Evolutionary conservation across 352 stramenopile species (phyloP).

Genomic region (Phytophthora fragariae): DNA sequence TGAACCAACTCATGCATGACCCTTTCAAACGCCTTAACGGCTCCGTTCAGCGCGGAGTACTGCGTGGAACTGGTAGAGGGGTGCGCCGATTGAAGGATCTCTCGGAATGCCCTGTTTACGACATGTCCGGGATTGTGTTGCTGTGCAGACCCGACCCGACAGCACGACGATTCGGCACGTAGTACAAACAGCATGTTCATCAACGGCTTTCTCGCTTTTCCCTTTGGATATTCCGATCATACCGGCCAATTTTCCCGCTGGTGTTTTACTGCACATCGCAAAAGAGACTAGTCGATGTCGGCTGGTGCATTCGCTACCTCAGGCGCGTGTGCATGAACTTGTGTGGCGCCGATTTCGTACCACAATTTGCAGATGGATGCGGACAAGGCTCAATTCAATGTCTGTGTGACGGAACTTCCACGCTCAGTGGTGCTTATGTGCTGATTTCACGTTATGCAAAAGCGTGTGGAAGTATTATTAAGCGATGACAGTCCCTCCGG

Average conservation of each 20-base stretch:
- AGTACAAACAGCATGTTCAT: slow-evolving; percentile 12
- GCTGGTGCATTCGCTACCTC: neutral
- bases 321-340: neutral
- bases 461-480: slow-evolving; percentile 9
- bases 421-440: slow-evolving; percentile 7
- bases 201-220: slow-evolving; percentile 5
- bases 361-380: slow-evolving; percentile 3
- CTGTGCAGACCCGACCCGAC: neutral
- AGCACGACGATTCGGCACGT: slow-evolving; percentile 8
- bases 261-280: slow-evolving; percentile 1
- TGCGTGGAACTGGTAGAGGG: no score
- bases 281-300: slow-evolving; percentile 5
- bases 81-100: no score
- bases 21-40: no score
- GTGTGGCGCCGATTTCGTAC: neutral
- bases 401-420: neutral
- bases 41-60: no score
- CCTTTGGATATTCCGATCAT: slow-evolving; percentile 6
- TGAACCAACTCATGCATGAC: no score
- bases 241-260: neutral
- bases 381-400: slow-evolving; percentile 11
- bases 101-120: slow-evolving; percentile 3
- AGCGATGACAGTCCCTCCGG: neutral
- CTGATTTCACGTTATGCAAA: slow-evolving; percentile 13
- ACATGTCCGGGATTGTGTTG: neutral